Evolutionary conservation across 2,329 filamentous ascomycete species (phyloP).

Genomic region (Ophiostoma novo-ulmi): DNA sequence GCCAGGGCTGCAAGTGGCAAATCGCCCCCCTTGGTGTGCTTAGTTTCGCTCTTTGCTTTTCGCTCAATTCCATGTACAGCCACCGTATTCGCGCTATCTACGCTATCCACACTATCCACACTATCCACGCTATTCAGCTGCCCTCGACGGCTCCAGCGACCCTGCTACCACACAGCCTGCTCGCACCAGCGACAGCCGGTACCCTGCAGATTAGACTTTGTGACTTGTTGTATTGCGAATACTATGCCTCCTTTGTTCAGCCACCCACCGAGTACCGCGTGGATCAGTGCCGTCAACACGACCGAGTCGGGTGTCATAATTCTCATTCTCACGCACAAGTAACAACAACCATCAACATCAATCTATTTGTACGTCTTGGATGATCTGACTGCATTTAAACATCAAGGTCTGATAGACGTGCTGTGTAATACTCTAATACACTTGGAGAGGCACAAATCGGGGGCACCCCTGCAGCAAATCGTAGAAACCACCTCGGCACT

Average conservation of each 20-base stretch:
- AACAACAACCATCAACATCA: neutral
- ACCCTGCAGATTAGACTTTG: neutral
- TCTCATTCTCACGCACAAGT: neutral
- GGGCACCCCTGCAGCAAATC: neutral
- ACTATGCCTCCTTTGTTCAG: neutral
- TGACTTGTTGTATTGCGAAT: neutral
- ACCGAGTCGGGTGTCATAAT: neutral
- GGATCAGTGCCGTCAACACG: neutral
- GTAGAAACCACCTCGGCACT: neutral
- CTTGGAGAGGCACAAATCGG: neutral
- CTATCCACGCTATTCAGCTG: neutral
- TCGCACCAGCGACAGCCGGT: neutral
- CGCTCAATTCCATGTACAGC: neutral
- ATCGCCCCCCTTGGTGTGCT: neutral
- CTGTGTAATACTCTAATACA: neutral
- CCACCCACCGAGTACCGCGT: neutral
- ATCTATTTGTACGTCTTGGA: neutral
- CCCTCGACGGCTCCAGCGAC: neutral
- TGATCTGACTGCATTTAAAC: neutral
- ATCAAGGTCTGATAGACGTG: neutral
- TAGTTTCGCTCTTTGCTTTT: neutral
- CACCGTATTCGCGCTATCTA: neutral
- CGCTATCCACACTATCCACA: neutral
- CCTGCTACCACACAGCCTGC: neutral
- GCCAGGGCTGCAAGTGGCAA: neutral